Conservation (phyloP, 2,329 filamentous ascomycete species). For the Talaromyces atroroseus region DNA sequence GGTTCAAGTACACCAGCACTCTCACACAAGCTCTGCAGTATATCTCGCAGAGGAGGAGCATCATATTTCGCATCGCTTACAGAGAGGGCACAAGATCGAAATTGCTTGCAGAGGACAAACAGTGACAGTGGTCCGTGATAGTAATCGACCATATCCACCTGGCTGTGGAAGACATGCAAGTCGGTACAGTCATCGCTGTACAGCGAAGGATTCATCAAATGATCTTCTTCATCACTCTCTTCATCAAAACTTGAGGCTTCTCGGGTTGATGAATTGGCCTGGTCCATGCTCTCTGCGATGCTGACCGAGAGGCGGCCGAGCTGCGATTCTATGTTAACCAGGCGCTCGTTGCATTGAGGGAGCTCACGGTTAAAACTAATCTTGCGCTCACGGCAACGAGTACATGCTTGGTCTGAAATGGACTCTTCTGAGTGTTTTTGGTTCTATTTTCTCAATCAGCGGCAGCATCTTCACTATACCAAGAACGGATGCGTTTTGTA, state of each 20-base stretch:
- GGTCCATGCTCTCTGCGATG: constrained; percentile 3
- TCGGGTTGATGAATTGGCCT: background rate
- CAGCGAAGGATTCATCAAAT: background rate
- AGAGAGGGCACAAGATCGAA: background rate
- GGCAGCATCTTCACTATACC: too few species aligned
- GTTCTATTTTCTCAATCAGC: background rate
- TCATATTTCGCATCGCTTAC: background rate
- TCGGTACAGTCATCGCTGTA: background rate
- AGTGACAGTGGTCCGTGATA: constrained; percentile 15
- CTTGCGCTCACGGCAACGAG: constrained; percentile 17
- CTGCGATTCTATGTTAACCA: constrained; percentile 13
- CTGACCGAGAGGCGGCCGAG: constrained; percentile 9
- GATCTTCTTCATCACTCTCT: background rate
- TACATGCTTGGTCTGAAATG: constrained; percentile 14
- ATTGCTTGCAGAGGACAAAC: constrained; percentile 14
- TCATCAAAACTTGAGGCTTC: background rate
- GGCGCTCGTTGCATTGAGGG: constrained; percentile 12
- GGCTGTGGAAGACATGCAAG: constrained; percentile 8
- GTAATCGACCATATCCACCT: constrained; percentile 9
- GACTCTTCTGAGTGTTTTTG: constrained; percentile 9
- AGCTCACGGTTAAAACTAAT: constrained; percentile 17
- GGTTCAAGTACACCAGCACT: background rate
- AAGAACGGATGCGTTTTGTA: too few species aligned
- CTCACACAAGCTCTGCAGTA: background rate
- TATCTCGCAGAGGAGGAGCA: background rate